Evolutionary conservation across 2,329 filamentous ascomycete species (phyloP).

Genomic region (Aspergillus aculeatus): DNA sequence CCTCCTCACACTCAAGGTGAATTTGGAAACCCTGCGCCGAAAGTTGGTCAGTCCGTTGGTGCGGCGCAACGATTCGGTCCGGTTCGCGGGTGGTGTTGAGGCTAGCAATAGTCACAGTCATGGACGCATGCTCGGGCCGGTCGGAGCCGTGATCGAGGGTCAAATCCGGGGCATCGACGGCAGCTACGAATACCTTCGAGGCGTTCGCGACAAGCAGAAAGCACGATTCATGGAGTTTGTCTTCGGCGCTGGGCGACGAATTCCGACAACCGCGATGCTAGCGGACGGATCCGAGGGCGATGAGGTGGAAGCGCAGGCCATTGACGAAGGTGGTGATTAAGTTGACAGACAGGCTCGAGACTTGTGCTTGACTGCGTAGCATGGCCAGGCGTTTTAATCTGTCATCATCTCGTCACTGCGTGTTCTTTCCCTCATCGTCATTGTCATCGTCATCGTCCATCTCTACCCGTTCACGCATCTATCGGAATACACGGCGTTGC

Average conservation of each 20-base stretch:
- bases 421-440: neutral
- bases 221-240: slow-evolving; percentile 77
- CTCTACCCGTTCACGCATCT: neutral
- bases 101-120: slow-evolving; percentile 23
- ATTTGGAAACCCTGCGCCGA: slow-evolving; percentile 77
- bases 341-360: slow-evolving; percentile 4
- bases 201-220: slow-evolving; percentile 76
- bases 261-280: slow-evolving; percentile 27
- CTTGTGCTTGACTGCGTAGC: neutral
- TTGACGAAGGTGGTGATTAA: slow-evolving; percentile 14
- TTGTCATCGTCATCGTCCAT: no score
- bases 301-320: slow-evolving; percentile 14
- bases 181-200: slow-evolving; percentile 74
- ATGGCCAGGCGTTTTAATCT: neutral
- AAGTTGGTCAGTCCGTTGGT: slow-evolving; percentile 85
- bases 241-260: slow-evolving; percentile 55
- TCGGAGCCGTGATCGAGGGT: slow-evolving; percentile 63
- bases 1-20: slow-evolving; percentile 78
- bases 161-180: slow-evolving; percentile 81
- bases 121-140: slow-evolving; percentile 60
- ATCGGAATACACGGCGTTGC: neutral
- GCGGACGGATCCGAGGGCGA: slow-evolving; percentile 18
- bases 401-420: neutral
- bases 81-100: slow-evolving; percentile 33
- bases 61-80: slow-evolving; percentile 58